Base-by-base conservation (phyloP, 2,329 filamentous ascomycete species). In the Albifimbria verrucaria region DNA sequence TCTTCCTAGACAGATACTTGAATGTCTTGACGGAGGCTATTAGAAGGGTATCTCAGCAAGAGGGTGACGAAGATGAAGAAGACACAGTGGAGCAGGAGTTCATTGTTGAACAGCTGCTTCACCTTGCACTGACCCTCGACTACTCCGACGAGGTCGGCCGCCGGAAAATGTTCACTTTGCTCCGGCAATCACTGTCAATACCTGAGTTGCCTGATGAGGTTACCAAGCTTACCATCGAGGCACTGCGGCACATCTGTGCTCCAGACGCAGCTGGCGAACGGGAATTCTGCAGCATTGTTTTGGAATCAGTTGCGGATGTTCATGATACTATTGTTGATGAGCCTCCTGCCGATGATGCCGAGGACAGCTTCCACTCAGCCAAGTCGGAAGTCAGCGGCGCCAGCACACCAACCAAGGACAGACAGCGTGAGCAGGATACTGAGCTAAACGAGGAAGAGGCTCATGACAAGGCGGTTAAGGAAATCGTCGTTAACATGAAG, bases 401-500 rank as follows among this genome's bases (percentile, higher is more conserved):
- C 50, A 79, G 77, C 51, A 85, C 81, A 42, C 76, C 81, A 22
- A 78, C 76, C 10, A 77, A 75, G 59, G 69, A 68, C 41, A 70
- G 69, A 48, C 78, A 76, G 62, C 70, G 70, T 26, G 66, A 65
- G 12, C 73, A 69, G 47, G 69, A 67, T 12, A 61, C 69, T 17
- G 77, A 77, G 52, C 61, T 82, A 53, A 81, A 75, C 49, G 85
- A 88, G 52, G 88, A 89, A 60, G 83, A 87, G 57, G 82, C 83
- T 10, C 79, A 83, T 60, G 80, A 82, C 46, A 95, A 92, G 73
- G 90, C 89, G 1, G 85, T 97, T 59, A 87, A 85, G 59, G 92
- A 97, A 72, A 94, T 97, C 66, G 86, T 97, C 77, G 89, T 97
- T 69, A 97, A 97, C 76, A 92, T 97, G 84, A 97, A 97, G 74